These are phyloP conservation scores for Magnusiomyces sp. DNA, from an alignment of 1,139 yeast species.

Conservation along the genomic window DNA sequence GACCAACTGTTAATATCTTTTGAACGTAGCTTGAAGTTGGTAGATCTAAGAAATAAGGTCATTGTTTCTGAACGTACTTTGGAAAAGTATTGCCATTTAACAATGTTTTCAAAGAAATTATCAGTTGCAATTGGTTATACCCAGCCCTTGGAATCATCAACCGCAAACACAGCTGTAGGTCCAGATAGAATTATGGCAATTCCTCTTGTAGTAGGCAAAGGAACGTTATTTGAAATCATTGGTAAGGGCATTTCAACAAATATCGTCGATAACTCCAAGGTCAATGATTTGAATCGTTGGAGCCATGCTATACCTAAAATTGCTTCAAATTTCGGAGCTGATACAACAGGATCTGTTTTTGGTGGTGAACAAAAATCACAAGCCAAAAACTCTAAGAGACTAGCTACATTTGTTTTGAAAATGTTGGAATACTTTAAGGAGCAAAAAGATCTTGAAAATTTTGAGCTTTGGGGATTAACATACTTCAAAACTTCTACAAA, in stretches of 20 bases:
- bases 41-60: constrained; percentile 39
- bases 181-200: constrained; percentile 30
- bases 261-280: constrained; percentile 7
- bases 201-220: constrained; percentile 57
- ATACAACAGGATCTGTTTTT: not conserved
- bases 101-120: constrained; percentile 17
- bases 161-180: constrained; percentile 3
- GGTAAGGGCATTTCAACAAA: constrained; percentile 47
- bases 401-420: constrained; percentile 20
- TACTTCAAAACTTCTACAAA: constrained; percentile 19
- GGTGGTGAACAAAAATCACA: not conserved
- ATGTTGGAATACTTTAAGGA: constrained; percentile 23
- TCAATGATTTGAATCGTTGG: not conserved
- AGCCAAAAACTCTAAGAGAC: constrained; percentile 14
- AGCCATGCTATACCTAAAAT: too few relatives aligned
- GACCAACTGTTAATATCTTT: constrained; percentile 12
- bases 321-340: not conserved
- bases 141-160: constrained; percentile 4
- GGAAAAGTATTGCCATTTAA: constrained; percentile 18
- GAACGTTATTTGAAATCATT: constrained; percentile 61
- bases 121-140: constrained; percentile 19
- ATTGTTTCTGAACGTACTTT: constrained; percentile 30
- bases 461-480: constrained; percentile 23
- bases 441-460: constrained; percentile 11
- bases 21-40: constrained; percentile 22